These are phyloP conservation scores for Epichloe glyceriae DNA, from an alignment of 2,329 filamentous ascomycete species.

Conservation along the genomic window DNA sequence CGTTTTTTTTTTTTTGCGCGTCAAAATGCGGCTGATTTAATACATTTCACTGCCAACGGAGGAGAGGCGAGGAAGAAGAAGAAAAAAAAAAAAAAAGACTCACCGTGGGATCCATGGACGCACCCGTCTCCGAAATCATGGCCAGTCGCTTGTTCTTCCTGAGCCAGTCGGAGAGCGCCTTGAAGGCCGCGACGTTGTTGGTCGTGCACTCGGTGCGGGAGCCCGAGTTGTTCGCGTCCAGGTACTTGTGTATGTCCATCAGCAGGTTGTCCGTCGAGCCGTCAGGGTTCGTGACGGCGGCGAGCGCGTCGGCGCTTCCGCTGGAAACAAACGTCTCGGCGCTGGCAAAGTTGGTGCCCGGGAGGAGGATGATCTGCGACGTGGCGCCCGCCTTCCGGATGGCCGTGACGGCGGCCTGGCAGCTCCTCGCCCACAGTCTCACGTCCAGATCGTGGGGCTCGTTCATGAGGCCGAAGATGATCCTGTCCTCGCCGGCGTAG, in stretches of 20 bases:
- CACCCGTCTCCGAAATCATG: conserved; percentile 40
- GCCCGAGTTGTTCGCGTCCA: conserved; percentile 44
- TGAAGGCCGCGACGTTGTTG: conserved; percentile 37
- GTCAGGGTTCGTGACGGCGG: conserved; percentile 44
- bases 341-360: conserved; percentile 46
- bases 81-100: conserved; percentile 5
- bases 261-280: conserved; percentile 42
- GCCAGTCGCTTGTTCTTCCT: conserved; percentile 33
- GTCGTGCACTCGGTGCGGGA: conserved; percentile 37
- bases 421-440: conserved; percentile 42
- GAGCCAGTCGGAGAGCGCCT: conserved; percentile 32
- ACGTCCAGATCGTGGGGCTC: conserved; percentile 51
- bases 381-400: conserved; percentile 55
- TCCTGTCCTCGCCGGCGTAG: conserved; percentile 40
- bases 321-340: conserved; percentile 34
- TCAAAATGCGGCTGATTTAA: background rate
- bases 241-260: conserved; percentile 48
- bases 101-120: conserved; percentile 27
- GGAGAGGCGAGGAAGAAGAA: background rate
- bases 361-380: conserved; percentile 44
- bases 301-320: conserved; percentile 37
- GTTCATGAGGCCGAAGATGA: conserved; percentile 55
- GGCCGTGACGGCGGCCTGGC: conserved; percentile 50
- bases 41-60: background rate
- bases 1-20: too few relatives aligned